A percentile compares a stretch with the other conserved stretches of the same genome.
These are phyloP conservation scores for Chaetomium cochliodes DNA, from an alignment of 495 filamentous ascomycete species.

Conservation along the genomic window DNA sequence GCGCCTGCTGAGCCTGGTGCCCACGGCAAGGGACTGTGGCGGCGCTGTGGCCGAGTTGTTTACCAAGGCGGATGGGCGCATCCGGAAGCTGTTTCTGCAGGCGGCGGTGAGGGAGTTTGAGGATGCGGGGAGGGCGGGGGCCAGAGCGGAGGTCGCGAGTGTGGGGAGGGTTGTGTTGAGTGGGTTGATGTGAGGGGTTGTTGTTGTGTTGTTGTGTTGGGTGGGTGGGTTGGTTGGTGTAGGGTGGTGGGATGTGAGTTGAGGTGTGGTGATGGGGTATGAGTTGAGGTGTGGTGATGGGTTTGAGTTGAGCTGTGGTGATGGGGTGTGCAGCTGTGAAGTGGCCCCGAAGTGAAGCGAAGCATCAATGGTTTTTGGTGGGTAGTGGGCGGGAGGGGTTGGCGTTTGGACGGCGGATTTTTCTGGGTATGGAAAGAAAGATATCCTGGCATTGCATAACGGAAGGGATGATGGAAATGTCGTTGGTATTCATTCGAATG, in stretches of 20 bases:
- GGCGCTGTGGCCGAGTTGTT: slow-evolving; percentile 74
- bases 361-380: neutral
- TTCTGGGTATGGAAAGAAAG: slow-evolving; percentile 8
- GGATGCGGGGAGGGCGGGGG: slow-evolving; percentile 69
- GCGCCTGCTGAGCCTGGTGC: slow-evolving; percentile 68
- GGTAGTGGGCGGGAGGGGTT: neutral
- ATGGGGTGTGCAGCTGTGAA: no score
- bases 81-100: slow-evolving; percentile 83
- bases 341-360: neutral
- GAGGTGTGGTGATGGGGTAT: neutral
- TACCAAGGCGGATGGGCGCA: slow-evolving; percentile 77
- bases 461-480: neutral
- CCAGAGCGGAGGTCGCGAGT: slow-evolving; percentile 76
- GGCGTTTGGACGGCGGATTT: slow-evolving; percentile 13
- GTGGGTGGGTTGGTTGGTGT: neutral
- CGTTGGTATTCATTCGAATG: neutral
- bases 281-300: neutral
- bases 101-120: slow-evolving; percentile 91
- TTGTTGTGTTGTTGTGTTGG: neutral
- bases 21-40: slow-evolving; percentile 60
- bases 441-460: slow-evolving; percentile 17
- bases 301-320: neutral
- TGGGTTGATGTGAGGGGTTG: slow-evolving; percentile 66
- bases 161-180: slow-evolving; percentile 87
- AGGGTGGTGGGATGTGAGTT: neutral